Evolutionary conservation across 352 stramenopile genomes (phyloP), one percentile per base, ranked within the genome.

Genomic region (Elongisporangium prolatum): DNA sequence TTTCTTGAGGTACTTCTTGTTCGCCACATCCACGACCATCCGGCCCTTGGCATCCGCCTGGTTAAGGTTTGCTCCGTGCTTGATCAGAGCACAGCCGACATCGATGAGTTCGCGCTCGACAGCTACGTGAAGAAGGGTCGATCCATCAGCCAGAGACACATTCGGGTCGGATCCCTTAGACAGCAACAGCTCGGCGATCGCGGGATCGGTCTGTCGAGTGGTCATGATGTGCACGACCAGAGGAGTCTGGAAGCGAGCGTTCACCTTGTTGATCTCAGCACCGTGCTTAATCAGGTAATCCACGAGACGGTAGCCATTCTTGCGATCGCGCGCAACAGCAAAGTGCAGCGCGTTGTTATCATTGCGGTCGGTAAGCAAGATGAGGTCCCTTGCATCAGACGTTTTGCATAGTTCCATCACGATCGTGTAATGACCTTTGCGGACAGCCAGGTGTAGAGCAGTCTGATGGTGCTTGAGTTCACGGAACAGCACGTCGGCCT

Each of bases 261-360:
- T 95, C n/a, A 92, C 76, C 63, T 90, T 91, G 60, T 95, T 78
- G 13, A 95, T 80, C 52, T 91, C 79, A 14, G 73, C 81, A 21
- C 85, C 85, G 58, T 91, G 80, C 61, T 93, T 90, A 49, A 93
- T 84, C 53, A 95, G 68, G 61, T 88, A 93, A 63, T 95, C 81
- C 16, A 95, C 79, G 5, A 95, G 69, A 3, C 83, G 81, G 49
- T 74, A 77, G 14, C 83, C 83, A 61, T 93, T 95, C 69, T 93
- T 93, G 44, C 85, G 85, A 63, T 93, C 83, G 7, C 80, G 76
- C 51, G 85, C 85, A 1, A 93, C 81, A 4, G 85, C 83, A 63
- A 95, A 93, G 66, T 93, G 85, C 2, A 95, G 74, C 21, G 75
- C 82, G 48, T 89, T 95, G 75, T 95, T 95, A 48, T 84, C 83